Conservation (phyloP, 2,329 filamentous ascomycete genomes). For the Verticillium longisporum region DNA sequence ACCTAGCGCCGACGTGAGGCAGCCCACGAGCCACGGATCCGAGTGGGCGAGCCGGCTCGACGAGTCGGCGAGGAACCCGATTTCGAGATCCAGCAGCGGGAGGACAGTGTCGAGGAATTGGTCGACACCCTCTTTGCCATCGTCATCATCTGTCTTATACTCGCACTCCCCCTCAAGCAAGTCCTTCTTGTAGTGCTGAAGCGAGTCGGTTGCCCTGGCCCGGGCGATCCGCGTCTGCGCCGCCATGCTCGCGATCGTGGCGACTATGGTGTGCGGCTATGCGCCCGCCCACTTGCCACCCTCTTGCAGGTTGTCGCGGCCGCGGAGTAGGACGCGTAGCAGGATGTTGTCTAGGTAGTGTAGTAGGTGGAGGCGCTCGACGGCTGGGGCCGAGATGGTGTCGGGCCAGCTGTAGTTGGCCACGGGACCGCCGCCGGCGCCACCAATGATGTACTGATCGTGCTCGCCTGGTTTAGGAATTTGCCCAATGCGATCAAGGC, state of each 20-base stretch:
- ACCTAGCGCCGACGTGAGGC: conserved; percentile 23
- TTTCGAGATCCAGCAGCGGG: conserved; percentile 19
- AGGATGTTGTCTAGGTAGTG: conserved; percentile 25
- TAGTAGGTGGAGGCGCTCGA: conserved; percentile 18
- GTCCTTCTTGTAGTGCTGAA: conserved; percentile 23
- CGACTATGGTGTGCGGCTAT: conserved; percentile 24
- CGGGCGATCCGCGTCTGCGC: conserved; percentile 29
- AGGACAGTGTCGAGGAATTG: conserved; percentile 18
- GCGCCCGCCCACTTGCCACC: conserved; percentile 22
- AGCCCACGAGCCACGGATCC: conserved; percentile 25
- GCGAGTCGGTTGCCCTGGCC: conserved; percentile 21
- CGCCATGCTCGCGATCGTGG: conserved; percentile 21
- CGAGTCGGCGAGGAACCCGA: conserved; percentile 22
- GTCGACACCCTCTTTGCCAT: conserved; percentile 18
- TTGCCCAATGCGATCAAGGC: conserved; percentile 15
- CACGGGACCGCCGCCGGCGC: conserved; percentile 26
- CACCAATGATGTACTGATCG: conserved; percentile 19
- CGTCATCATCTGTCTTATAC: conserved; percentile 13
- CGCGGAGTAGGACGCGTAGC: conserved; percentile 22
- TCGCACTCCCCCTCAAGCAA: conserved; percentile 17
- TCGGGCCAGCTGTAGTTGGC: conserved; percentile 23
- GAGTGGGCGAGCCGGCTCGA: conserved; percentile 17
- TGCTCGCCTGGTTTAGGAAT: conserved; percentile 18
- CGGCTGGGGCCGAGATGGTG: conserved; percentile 25
- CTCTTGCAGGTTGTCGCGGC: conserved; percentile 17